Conservation (phyloP, 2,329 filamentous ascomycete species). For the Exophiala alcalophila region DNA sequence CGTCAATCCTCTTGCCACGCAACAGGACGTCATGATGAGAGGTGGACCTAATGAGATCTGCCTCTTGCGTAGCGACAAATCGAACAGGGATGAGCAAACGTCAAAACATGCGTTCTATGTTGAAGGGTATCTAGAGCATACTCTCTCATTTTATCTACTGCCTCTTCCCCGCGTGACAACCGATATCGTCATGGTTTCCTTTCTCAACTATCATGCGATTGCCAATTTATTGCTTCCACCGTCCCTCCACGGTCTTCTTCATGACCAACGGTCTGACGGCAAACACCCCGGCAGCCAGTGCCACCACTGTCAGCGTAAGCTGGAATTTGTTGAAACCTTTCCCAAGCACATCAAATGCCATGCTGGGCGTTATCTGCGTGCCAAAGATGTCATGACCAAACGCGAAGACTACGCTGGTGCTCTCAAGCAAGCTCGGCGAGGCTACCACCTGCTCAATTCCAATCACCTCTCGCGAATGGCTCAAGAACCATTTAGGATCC, state of each 20-base stretch:
- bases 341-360: conserved; percentile 86
- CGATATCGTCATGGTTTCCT: no score
- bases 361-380: conserved; percentile 80
- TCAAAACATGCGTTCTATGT: neutral
- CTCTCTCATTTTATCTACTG: no score
- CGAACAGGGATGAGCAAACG: no score
- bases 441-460: conserved; percentile 72
- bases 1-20: no score
- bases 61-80: no score
- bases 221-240: conserved; percentile 25
- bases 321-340: conserved; percentile 91
- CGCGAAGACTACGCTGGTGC: conserved; percentile 83
- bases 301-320: conserved; percentile 77
- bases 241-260: conserved; percentile 28
- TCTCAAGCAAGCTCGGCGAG: conserved; percentile 78
- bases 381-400: conserved; percentile 85
- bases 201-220: neutral
- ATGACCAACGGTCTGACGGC: conserved; percentile 83
- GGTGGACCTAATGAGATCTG: no score
- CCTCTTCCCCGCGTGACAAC: no score
- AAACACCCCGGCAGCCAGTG: conserved; percentile 71
- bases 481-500: conserved; percentile 75
- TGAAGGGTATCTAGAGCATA: neutral
- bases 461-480: conserved; percentile 76
- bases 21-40: no score